Base-by-base conservation (phyloP, 768 basidiomycete species). In the Tricholoma sp. region DNA sequence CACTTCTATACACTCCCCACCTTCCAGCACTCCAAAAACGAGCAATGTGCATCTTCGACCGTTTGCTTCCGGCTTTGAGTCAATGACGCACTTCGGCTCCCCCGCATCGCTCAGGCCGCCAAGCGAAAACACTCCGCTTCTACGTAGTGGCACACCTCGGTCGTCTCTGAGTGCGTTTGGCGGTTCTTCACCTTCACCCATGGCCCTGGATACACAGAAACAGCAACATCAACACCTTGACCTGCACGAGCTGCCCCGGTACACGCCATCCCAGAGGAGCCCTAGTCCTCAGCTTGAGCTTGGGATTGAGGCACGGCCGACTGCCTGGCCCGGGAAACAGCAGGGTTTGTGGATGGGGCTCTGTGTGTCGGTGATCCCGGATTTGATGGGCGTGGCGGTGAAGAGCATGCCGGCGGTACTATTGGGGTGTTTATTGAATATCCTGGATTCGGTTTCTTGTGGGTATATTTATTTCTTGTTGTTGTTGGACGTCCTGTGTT, bases 361-460 rank as follows among this genome's bases (percentile, higher is more conserved):
- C 31, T 16, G 27, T 31, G 3, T 18, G 16, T n/a, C 9, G 22
- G 19, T n/a, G 4, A 34, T 58, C 16, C 56, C 57, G 35, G 52
- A 60, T 37, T 21, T 60, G 9, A 6, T 61, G 24, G 61, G 55
- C 50, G 69, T 68, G 16, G 76, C 74, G 0, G 58, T 80, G 4
- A 71, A 67, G 50, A 77, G 84, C 0, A 63, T 95, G n/a, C 94
- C 95, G 0, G 89, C 93, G 0, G 92, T 95, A 3, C 67, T 94
- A 14, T 76, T 97, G 21, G 96, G 94, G 6, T 80, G 83, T 61
- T 70, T 98, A 35, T 74, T 98, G 57, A 98, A 98, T 64, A 81
- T 98, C 45, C 77, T 99, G 32, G 96, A 99, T 67, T 97, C 94
- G 9, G 85, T 99, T 53, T 92, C 90, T 45, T 98, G 88, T 89